A percentile compares a stretch with the other conserved stretches of the same genome.
These are phyloP conservation scores for Acrodontium crateriforme DNA, from an alignment of 2,329 filamentous ascomycete genomes.

Conservation along the genomic window DNA sequence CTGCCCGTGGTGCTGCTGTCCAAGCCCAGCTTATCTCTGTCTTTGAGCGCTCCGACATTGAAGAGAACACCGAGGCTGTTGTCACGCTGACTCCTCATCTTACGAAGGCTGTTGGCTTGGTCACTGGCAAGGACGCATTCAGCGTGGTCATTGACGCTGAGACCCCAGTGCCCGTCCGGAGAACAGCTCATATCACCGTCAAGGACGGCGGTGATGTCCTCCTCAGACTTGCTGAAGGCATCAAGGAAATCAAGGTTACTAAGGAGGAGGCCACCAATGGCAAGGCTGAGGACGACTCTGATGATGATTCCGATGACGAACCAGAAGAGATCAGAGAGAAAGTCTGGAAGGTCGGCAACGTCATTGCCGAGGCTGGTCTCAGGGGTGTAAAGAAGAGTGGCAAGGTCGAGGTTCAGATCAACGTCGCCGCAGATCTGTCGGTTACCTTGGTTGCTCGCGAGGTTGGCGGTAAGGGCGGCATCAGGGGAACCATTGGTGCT, in stretches of 20 bases:
- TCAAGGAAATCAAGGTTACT: slow-evolving; percentile 82
- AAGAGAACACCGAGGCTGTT: slow-evolving; percentile 88
- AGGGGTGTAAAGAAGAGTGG: slow-evolving; percentile 71
- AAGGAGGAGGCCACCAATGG: slow-evolving; percentile 60
- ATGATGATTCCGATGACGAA: slow-evolving; percentile 53
- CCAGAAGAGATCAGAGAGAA: slow-evolving; percentile 80
- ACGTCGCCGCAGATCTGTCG: slow-evolving; percentile 64
- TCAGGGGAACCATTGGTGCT: slow-evolving; percentile 46
- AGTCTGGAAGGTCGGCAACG: slow-evolving; percentile 75
- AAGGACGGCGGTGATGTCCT: slow-evolving; percentile 77
- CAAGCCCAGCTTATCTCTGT: slow-evolving; percentile 90
- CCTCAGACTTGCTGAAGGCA: slow-evolving; percentile 76
- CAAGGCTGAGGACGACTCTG: slow-evolving; percentile 46
- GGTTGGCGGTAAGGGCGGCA: slow-evolving; percentile 74
- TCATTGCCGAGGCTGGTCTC: slow-evolving; percentile 75
- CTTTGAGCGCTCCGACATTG: slow-evolving; percentile 85
- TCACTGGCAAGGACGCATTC: slow-evolving; percentile 56
- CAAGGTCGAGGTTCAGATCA: slow-evolving; percentile 90
- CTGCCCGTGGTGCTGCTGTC: slow-evolving; percentile 80
- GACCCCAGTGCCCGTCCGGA: slow-evolving; percentile 78
- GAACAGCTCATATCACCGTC: slow-evolving; percentile 63
- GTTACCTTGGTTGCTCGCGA: slow-evolving; percentile 73
- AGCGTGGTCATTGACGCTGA: slow-evolving; percentile 69
- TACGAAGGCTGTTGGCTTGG: slow-evolving; percentile 73
- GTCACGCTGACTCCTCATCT: slow-evolving; percentile 91